Percentiles rank a stretch among this genome's conserved stretches.
phyloP scores from a whole-genome alignment of 2,329 filamentous ascomycete genomes.

The Chlorencoelia australis region DNA sequence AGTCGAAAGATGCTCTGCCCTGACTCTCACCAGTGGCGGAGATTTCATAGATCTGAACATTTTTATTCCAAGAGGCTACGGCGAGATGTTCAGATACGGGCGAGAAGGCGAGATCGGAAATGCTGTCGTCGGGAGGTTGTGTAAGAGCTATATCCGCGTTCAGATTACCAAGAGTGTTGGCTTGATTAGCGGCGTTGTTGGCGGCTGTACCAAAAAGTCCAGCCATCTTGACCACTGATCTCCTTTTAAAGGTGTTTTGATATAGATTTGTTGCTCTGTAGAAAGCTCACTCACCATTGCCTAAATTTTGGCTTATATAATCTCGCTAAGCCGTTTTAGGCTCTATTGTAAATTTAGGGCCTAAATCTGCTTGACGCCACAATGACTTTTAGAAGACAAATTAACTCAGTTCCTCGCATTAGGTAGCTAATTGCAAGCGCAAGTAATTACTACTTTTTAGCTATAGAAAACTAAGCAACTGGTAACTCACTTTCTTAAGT shows the following conservation, averaged over 20 bases:
- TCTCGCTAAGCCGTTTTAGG: too few relatives aligned
- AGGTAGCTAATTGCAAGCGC: too few relatives aligned
- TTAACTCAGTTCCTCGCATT: too few relatives aligned
- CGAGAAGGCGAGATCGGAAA: constrained; percentile 80
- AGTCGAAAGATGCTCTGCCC: constrained; percentile 78
- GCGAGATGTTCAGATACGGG: constrained; percentile 71
- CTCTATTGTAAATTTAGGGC: too few relatives aligned
- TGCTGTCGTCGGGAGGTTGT: constrained; percentile 75
- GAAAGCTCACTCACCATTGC: too few relatives aligned
- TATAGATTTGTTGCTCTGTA: not conserved
- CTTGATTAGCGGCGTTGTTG: constrained; percentile 35
- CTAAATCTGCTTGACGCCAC: too few relatives aligned
- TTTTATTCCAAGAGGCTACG: constrained; percentile 94
- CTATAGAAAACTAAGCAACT: too few relatives aligned
- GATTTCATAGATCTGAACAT: constrained; percentile 94
- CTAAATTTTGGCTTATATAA: too few relatives aligned
- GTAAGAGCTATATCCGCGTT: constrained; percentile 76
- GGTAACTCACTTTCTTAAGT: too few relatives aligned
- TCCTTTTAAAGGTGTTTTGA: not conserved
- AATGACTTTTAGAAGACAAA: too few relatives aligned
- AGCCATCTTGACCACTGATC: constrained; percentile 41
- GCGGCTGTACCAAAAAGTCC: constrained; percentile 47
- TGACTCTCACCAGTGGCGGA: constrained; percentile 65
- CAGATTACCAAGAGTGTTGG: constrained; percentile 78
- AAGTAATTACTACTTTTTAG: too few relatives aligned